Evolutionary conservation across 2,329 filamentous ascomycete genomes (phyloP), one percentile per base, ranked within the genome.

Genomic region (Rutstroemia sp.): DNA sequence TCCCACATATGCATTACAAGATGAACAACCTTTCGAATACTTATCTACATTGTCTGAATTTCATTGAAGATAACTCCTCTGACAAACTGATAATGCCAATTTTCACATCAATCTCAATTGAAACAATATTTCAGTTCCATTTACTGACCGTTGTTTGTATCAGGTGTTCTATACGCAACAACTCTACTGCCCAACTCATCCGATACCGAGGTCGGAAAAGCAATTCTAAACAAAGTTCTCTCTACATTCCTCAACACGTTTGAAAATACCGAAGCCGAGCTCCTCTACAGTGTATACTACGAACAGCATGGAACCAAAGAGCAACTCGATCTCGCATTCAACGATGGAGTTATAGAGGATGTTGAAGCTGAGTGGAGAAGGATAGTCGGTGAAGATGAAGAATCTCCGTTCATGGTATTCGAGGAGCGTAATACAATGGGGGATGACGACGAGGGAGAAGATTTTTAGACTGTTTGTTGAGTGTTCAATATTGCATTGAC

Each of bases 21-120:
- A 96, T 97, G 92, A 96, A 79, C 74, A 74, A 81, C 75, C 73
- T 74, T 78, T 79, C 74, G 80, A 95, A 94, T 90, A 92, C 92
- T 97, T 97, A 97, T 96, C 92, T 96, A 97, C 92, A 96, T 97
- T 97, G 91, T 88, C 92, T 92, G 92, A 95, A 87, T 75, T 76
- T 73, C 80, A 80, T 87, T 95, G 92, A 95, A 85, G 91, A 94
- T 80, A 80, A 79, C 78, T 81, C 81, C 83, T 91, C 87, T 92
- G 86, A 92, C 85, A 90, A 86, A 76, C 90, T 95, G 90, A 95
- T 83, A 75, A 19, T 77, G 74, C 77, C 65, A 37, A 23, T 21
- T 60, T 66, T 56, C 59, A 62, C 59, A 58, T 19, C 50, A 25
- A 58, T 52, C 45, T 30, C 50, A 30, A 42, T 60, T 19, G 54